Evolutionary conservation across 768 basidiomycete species (phyloP), one percentile per base, ranked within the genome.

Genomic region (Clitopilus passeckerianus): DNA sequence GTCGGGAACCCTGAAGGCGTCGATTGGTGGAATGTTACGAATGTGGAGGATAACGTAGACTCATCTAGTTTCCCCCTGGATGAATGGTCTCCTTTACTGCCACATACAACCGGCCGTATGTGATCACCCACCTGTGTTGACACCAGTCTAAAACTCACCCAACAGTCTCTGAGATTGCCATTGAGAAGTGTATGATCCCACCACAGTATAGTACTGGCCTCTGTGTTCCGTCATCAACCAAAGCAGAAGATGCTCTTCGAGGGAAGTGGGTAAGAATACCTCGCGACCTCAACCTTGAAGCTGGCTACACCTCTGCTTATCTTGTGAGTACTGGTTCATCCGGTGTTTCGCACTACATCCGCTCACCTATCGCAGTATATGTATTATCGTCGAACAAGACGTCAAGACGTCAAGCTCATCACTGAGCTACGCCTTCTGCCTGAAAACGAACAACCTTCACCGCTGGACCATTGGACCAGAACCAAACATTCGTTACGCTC

Each of bases 231-330:
- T 70, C 77, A 0, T 82, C 88, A 1, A 92, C 86, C 1, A 75
- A 77, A 10, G 89, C 91, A 67, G 72, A 88, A 53, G 90, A 94
- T 67, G 86, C 88, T 5, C 82, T 86, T 64, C 86, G 81, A 63
- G 90, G 90, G 0, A 91, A 88, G 65, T 99, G 96, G 96, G 93
- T 96, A 1, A 84, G 90, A 14, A 88, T 99, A 12, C 85, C 86
- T 37, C 80, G 85, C 50, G 90, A 98, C 74, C 71, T 98, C 34
- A 95, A 95, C 68, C 63, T 76, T 34, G 76, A 83, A 81, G 76
- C 73, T 68, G 64, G 87, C 77, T 59, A 70, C 83, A 23, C 88
- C 76, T 66, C 74, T 56, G 75, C 78, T 74, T 86, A 79, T 65
- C 71, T 91, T 66, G 86, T 92, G 62, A 67, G 83, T 71, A 33